Base-by-base conservation (phyloP, 148 eudicot species). In the Rhododendron kiyosumense region DNA sequence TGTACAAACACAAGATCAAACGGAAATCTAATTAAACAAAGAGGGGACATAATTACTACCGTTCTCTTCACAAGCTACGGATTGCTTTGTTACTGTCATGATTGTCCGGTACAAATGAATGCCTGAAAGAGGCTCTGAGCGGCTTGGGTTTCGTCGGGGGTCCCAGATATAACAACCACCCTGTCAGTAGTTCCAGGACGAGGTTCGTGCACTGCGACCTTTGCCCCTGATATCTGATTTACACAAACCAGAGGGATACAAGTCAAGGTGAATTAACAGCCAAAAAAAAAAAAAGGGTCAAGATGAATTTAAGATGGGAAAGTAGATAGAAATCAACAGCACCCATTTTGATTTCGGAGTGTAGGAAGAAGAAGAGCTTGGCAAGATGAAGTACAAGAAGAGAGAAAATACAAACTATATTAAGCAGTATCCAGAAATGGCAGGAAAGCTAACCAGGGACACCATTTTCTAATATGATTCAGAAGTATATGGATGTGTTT, bases 81-180 rank as follows among this genome's bases (percentile, higher is more conserved):
- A 69, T 30, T 69, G 38, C 18, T 0, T 57, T 65, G 18, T 28
- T 26, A 17, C 81, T 41, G 83, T 93, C 90, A 92, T 80, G 90
- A 89, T 74, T 87, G 86, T 73, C 92, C 95, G 2, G 94, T 82
- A 30, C 92, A 90, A 77, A 95, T 92, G 90, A 94, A 96, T 14
- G 96, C 95, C 75, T 94, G 98, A 13, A 96, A 92, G 51, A 96
- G 98, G 86, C 95, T 96, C 86, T 96, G 98, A 65, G 99, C 99
- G 45, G 91, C 94, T 82, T 94, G 99, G 15, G 98, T 96, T 88
- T 94, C 91, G n/a, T 94, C 95, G 32, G 95, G 95, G 63, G 93
- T 89, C 18, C 99, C 98, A 18, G 98, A 94, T 84, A 96, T 94
- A 76, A 94, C 84, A 9, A 96, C 88, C 10, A 85, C 87, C 83